These are phyloP conservation scores for Pezicula radicicola DNA, from an alignment of 2,329 filamentous ascomycete species.

Conservation along the genomic window DNA sequence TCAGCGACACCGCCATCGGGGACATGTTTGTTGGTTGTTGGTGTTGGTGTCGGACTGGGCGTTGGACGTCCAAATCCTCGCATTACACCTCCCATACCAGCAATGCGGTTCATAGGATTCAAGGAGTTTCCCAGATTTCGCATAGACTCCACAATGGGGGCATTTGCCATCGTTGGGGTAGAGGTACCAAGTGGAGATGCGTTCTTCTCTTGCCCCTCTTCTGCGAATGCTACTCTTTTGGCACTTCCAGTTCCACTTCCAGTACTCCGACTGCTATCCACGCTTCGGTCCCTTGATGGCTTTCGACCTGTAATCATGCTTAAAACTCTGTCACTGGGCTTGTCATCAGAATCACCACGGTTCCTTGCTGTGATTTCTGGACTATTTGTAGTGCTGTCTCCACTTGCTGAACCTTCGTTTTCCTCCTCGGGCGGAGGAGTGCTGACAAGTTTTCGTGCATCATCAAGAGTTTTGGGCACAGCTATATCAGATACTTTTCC, in stretches of 20 bases:
- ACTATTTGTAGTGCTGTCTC: conserved; percentile 48
- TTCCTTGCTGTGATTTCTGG: conserved; percentile 22
- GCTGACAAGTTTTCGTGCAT: conserved; percentile 84
- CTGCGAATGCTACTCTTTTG: conserved; percentile 53
- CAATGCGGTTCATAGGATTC: conserved; percentile 78
- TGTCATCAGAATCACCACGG: conserved; percentile 31
- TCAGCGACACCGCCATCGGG: conserved; percentile 48
- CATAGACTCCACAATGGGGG: conserved; percentile 75
- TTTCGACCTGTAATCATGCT: conserved; percentile 69
- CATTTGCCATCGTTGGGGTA: conserved; percentile 37
- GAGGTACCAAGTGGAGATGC: conserved; percentile 22
- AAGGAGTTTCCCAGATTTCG: conserved; percentile 76
- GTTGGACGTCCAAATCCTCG: conserved; percentile 66
- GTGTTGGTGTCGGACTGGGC: conserved; percentile 34
- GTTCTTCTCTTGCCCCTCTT: conserved; percentile 33
- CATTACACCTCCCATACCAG: conserved; percentile 65
- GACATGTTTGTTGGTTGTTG: conserved; percentile 36
- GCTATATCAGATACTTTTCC: conserved; percentile 47
- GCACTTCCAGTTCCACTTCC: conserved; percentile 57
- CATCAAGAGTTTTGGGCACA: conserved; percentile 87
- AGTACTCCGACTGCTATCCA: conserved; percentile 67
- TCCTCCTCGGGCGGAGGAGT: conserved; percentile 53
- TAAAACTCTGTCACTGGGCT: conserved; percentile 63
- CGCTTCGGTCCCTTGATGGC: conserved; percentile 64
- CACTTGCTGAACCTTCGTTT: conserved; percentile 34